These are phyloP conservation scores for Stygiomarasmius scandens DNA, from an alignment of 1,284 basidiomycete genomes.

Conservation along the genomic window DNA sequence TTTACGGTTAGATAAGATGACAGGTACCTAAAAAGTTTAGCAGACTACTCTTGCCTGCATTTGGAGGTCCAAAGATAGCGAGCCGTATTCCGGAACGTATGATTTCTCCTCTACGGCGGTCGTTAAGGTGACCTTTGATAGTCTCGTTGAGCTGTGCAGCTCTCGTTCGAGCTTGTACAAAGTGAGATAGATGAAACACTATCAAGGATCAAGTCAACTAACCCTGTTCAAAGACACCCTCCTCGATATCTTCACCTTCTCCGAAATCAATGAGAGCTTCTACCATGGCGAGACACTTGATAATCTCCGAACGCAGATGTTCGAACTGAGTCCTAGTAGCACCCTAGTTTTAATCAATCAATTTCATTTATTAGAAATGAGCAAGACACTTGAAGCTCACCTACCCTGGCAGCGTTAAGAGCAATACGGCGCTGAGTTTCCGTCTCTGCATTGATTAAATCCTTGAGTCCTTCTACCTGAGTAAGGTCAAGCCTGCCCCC, in stretches of 20 bases:
- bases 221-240: conserved; percentile 72
- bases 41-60: conserved; percentile 86
- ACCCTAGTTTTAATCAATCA: conserved; percentile 47
- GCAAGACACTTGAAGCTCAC: conserved; percentile 38
- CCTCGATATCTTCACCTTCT: conserved; percentile 86
- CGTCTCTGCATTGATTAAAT: conserved; percentile 86
- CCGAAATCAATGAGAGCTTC: conserved; percentile 92
- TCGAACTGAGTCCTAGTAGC: conserved; percentile 60
- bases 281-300: conserved; percentile 73
- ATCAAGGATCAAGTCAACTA: conserved; percentile 4
- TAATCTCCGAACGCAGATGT: conserved; percentile 61
- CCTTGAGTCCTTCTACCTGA: conserved; percentile 82
- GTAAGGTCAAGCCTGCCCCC: conserved; percentile 82
- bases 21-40: conserved; percentile 78
- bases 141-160: conserved; percentile 48
- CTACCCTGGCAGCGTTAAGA: conserved; percentile 60
- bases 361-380: neutral
- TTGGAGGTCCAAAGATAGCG: conserved; percentile 88
- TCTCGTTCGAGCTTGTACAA: conserved; percentile 46
- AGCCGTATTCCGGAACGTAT: conserved; percentile 80
- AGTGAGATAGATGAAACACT: conserved; percentile 3
- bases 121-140: conserved; percentile 62
- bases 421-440: conserved; percentile 79
- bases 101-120: conserved; percentile 79
- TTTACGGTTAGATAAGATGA: neutral